These are phyloP conservation scores for Sporothrix humicola DNA, from an alignment of 2,329 filamentous ascomycete genomes.

Conservation along the genomic window DNA sequence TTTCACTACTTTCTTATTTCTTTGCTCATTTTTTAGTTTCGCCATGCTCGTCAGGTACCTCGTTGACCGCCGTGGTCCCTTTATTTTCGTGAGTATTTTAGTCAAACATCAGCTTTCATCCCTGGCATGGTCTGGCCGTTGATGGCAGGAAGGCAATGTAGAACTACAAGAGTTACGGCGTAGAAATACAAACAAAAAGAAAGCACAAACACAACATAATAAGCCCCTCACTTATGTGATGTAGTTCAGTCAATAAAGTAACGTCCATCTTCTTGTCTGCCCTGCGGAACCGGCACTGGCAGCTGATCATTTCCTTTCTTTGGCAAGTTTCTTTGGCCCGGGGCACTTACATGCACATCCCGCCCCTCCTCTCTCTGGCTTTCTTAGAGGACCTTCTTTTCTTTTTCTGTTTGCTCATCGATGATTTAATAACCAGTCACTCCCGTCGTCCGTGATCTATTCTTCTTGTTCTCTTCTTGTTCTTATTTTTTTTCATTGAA, in stretches of 20 bases:
- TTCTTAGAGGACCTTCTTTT: neutral
- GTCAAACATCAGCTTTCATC: neutral
- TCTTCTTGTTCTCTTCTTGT: too few relatives aligned
- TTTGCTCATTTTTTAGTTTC: neutral
- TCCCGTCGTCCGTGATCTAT: too few relatives aligned
- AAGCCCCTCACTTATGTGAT: neutral
- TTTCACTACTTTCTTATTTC: too few relatives aligned
- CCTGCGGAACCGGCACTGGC: too few relatives aligned
- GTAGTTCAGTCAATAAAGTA: too few relatives aligned
- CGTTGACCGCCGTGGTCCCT: neutral
- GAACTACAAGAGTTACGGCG: neutral
- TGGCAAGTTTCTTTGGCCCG: too few relatives aligned
- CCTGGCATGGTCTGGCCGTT: neutral
- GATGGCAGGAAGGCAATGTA: neutral
- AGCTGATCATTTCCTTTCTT: too few relatives aligned
- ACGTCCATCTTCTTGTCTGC: too few relatives aligned
- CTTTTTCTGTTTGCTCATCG: neutral
- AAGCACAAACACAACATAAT: neutral
- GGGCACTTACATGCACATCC: neutral
- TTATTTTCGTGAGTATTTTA: neutral
- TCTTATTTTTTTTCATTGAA: neutral
- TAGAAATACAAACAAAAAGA: neutral
- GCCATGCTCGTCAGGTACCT: neutral
- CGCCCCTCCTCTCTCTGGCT: neutral
- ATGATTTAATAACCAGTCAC: too few relatives aligned